A percentile compares a stretch with the other conserved stretches of the same genome.
Conservation (phyloP, 768 basidiomycete species). For the Daedalea quercina region DNA sequence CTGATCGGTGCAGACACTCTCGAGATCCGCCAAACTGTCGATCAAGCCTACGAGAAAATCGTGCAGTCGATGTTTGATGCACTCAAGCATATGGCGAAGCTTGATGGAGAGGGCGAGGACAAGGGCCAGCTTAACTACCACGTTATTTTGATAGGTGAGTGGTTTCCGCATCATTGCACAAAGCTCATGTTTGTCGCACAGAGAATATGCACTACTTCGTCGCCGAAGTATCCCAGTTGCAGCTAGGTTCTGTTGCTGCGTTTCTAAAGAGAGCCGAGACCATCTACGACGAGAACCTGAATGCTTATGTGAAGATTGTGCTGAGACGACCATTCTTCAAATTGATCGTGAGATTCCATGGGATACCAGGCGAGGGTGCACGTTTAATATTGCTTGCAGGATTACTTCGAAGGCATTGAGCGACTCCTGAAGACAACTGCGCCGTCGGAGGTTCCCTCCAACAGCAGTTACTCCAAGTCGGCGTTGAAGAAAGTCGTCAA, state of each 20-base stretch:
- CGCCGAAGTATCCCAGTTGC: slow-evolving; percentile 68
- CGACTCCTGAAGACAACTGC: slow-evolving; percentile 77
- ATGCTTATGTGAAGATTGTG: slow-evolving; percentile 80
- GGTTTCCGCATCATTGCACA: too few species aligned
- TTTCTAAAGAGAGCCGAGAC: slow-evolving; percentile 71
- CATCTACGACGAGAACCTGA: slow-evolving; percentile 87
- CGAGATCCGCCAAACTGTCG: slow-evolving; percentile 71
- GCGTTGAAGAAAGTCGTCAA: slow-evolving; percentile 80
- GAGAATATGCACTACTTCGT: slow-evolving; percentile 98
- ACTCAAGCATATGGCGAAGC: slow-evolving; percentile 91
- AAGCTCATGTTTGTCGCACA: too few species aligned
- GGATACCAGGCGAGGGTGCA: too few species aligned
- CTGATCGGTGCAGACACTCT: slow-evolving; percentile 70
- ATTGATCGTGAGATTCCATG: slow-evolving; percentile 60
- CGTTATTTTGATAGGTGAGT: slow-evolving; percentile 87
- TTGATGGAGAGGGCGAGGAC: slow-evolving; percentile 90
- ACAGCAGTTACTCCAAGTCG: slow-evolving; percentile 67
- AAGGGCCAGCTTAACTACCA: slow-evolving; percentile 97
- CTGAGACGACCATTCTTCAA: slow-evolving; percentile 82
- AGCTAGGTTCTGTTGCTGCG: slow-evolving; percentile 50
- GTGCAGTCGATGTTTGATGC: slow-evolving; percentile 89
- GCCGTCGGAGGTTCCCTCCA: slow-evolving; percentile 69
- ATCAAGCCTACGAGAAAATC: slow-evolving; percentile 82
- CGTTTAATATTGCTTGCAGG: slow-evolving; percentile 52
- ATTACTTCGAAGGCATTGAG: slow-evolving; percentile 92